phyloP scores from a whole-genome alignment of 2,329 filamentous ascomycete genomes.

The Aspergillus spinulosporus region DNA sequence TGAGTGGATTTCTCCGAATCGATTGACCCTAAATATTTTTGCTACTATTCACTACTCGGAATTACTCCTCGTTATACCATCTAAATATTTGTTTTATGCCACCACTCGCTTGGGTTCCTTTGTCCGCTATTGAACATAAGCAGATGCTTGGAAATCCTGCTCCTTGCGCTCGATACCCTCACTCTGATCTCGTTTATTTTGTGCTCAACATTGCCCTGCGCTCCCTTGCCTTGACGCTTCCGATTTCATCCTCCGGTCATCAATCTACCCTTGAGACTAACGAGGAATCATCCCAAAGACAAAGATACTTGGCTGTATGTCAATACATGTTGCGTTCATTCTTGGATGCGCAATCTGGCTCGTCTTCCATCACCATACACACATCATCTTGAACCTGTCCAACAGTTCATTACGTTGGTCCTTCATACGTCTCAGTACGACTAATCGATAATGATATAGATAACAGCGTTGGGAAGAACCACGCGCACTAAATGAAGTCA shows the following conservation, averaged over 20 bases:
- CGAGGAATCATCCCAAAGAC: no score
- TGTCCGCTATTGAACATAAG: background rate
- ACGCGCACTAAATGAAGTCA: background rate
- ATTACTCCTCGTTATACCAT: background rate
- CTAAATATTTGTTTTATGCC: background rate
- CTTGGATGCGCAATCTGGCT: conserved; percentile 14
- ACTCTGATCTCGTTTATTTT: background rate
- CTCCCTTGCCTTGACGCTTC: background rate
- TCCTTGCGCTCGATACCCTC: conserved; percentile 8
- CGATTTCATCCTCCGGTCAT: no score
- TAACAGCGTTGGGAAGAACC: background rate
- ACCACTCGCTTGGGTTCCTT: conserved; percentile 1
- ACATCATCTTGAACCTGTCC: background rate
- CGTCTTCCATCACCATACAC: conserved; percentile 6
- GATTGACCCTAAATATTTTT: conserved; percentile 9
- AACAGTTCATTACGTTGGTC: background rate
- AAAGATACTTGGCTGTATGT: background rate
- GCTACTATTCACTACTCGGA: background rate
- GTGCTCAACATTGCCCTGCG: conserved; percentile 10
- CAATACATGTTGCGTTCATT: conserved; percentile 9
- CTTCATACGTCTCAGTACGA: conserved; percentile 11
- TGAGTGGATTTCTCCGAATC: background rate
- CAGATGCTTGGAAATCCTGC: background rate
- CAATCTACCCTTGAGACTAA: no score
- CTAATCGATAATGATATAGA: conserved; percentile 29